Evolutionary conservation across 2,329 filamentous ascomycete species (phyloP).

Genomic region (Arthroderma sp.): DNA sequence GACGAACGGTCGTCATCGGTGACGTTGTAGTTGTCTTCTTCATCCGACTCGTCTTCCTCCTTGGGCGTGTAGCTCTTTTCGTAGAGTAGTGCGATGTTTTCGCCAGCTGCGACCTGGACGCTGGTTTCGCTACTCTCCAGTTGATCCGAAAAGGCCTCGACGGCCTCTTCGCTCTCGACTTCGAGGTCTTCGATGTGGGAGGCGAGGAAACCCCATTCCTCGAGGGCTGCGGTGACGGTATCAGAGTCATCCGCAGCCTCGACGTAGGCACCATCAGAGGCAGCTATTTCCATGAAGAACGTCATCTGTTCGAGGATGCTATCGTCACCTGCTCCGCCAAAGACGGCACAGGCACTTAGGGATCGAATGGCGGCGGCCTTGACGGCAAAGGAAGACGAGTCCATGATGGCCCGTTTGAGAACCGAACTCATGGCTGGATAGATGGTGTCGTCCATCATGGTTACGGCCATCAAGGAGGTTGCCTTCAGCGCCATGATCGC

Average conservation of each 20-base stretch:
- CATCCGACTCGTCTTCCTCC: conserved; percentile 44
- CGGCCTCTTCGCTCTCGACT: conserved; percentile 55
- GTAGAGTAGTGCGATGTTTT: conserved; percentile 71
- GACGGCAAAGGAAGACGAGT: conserved; percentile 51
- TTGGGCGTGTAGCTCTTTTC: conserved; percentile 55
- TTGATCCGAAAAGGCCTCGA: conserved; percentile 75
- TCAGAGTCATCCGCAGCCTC: conserved; percentile 57
- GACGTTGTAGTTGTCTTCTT: conserved; percentile 35
- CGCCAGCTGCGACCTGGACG: conserved; percentile 65
- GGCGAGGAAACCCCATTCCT: conserved; percentile 69
- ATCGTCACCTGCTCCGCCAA: conserved; percentile 59
- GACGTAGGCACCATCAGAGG: conserved; percentile 63
- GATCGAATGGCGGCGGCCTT: conserved; percentile 64
- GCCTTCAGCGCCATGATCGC: conserved; percentile 59
- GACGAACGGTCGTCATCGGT: conserved; percentile 35
- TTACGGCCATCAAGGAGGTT: conserved; percentile 57
- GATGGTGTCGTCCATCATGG: conserved; percentile 51
- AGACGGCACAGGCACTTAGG: conserved; percentile 59
- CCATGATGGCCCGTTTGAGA: conserved; percentile 52
- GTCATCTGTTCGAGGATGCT: conserved; percentile 61
- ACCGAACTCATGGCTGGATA: conserved; percentile 50
- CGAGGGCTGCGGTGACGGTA: conserved; percentile 62
- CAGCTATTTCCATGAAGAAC: conserved; percentile 63
- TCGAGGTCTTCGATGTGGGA: conserved; percentile 66
- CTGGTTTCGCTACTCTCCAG: conserved; percentile 60